Percentiles rank a stretch among this genome's conserved stretches.
phyloP scores from a whole-genome alignment of 2,329 filamentous ascomycete genomes.

The Aspergillus hortae region DNA sequence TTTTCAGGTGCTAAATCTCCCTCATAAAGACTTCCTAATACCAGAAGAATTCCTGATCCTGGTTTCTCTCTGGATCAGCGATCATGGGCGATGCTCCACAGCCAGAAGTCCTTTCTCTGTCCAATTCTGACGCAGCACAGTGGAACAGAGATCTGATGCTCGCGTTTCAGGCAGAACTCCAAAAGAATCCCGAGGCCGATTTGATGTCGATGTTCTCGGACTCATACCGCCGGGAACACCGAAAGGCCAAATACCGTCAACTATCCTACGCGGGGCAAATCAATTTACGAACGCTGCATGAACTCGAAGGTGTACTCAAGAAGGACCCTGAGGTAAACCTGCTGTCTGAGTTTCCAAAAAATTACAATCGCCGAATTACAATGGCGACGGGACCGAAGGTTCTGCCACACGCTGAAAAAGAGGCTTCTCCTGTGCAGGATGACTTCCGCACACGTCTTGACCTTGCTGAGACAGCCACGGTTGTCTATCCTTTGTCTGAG shows the following conservation, averaged over 20 bases:
- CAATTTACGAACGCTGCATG: constrained; percentile 15
- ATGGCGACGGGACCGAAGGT: constrained; percentile 9
- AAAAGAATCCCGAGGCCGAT: constrained; percentile 19
- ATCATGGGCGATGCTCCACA: no score
- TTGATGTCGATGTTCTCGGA: constrained; percentile 20
- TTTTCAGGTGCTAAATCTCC: no score
- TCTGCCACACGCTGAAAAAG: not conserved
- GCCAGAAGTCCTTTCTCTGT: constrained; percentile 6
- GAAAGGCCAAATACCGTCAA: constrained; percentile 7
- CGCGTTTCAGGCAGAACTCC: constrained; percentile 15
- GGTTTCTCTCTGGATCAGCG: no score
- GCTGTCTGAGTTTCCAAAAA: constrained; percentile 15
- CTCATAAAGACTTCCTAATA: no score
- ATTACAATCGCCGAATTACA: constrained; percentile 19
- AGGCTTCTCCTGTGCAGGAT: not conserved
- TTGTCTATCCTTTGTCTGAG: constrained; percentile 24
- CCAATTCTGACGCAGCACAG: constrained; percentile 13
- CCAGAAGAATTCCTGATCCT: no score
- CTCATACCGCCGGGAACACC: constrained; percentile 18
- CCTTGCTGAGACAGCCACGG: constrained; percentile 14
- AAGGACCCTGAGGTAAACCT: constrained; percentile 19
- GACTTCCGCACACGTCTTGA: constrained; percentile 22
- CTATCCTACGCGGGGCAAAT: constrained; percentile 15
- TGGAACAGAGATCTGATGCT: constrained; percentile 21
- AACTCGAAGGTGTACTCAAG: constrained; percentile 11